Evolutionary conservation across 2,329 filamentous ascomycete species (phyloP).

Genomic region (Epicoccum nigrum): DNA sequence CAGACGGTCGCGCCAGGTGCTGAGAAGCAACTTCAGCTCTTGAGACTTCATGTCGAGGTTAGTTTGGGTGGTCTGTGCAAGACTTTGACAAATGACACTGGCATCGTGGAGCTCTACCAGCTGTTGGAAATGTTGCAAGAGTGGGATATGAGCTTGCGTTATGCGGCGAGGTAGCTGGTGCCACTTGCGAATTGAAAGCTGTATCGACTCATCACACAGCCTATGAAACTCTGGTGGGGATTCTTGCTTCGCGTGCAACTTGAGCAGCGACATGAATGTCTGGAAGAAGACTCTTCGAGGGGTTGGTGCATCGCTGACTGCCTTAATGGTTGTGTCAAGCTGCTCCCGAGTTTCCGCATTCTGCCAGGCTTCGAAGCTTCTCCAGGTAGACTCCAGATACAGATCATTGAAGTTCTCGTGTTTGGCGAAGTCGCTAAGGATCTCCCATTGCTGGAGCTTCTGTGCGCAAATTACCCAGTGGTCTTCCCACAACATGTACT

Average conservation of each 20-base stretch:
- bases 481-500: constrained; percentile 99
- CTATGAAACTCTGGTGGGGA: constrained; percentile 80
- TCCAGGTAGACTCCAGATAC: constrained; percentile 92
- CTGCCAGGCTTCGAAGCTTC: constrained; percentile 94
- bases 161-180: constrained; percentile 94
- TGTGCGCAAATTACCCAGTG: constrained; percentile 98
- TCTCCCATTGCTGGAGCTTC: constrained; percentile 99
- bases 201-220: constrained; percentile 94
- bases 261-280: constrained; percentile 95
- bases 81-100: constrained; percentile 91
- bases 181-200: constrained; percentile 97
- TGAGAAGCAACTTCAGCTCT: constrained; percentile 90
- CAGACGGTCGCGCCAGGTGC: constrained; percentile 92
- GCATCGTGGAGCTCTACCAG: constrained; percentile 97
- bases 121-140: constrained; percentile 97
- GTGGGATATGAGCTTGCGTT: constrained; percentile 91
- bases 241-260: constrained; percentile 90
- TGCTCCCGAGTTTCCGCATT: constrained; percentile 84
- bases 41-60: constrained; percentile 95
- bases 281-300: constrained; percentile 96
- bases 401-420: constrained; percentile 99
- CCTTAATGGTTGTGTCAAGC: constrained; percentile 91
- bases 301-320: constrained; percentile 95
- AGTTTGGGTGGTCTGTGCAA: constrained; percentile 78
- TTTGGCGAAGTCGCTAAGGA: constrained; percentile 95